A percentile compares a stretch with the other conserved stretches of the same genome.
Conservation (phyloP, 192 early-diverging fungal species). For the Ambispora gerdemannii region DNA sequence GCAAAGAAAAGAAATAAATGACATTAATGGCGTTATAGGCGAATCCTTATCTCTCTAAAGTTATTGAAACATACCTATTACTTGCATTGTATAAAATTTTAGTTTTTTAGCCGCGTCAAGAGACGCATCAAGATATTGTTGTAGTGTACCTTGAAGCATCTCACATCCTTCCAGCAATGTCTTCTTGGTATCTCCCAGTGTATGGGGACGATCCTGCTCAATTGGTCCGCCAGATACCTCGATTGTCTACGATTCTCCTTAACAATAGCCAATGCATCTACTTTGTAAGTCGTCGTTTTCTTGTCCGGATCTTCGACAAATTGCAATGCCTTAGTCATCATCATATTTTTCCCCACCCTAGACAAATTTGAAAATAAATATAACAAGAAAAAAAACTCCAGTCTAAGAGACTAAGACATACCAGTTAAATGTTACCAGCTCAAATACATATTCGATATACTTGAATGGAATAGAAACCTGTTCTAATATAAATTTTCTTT, state of each 20-base stretch:
- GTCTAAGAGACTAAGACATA: slow-evolving; percentile 3
- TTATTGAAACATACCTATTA: slow-evolving; percentile 20
- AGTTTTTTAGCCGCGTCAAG: slow-evolving; percentile 1
- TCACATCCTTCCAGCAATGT: background rate
- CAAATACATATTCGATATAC: slow-evolving; percentile 24
- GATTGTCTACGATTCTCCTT: slow-evolving; percentile 15
- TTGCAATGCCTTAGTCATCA: slow-evolving; percentile 13
- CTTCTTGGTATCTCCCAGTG: slow-evolving; percentile 8
- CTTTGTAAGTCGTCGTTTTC: slow-evolving; percentile 4
- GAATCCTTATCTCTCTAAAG: slow-evolving; percentile 2
- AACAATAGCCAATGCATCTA: background rate
- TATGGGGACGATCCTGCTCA: background rate
- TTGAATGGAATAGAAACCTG: slow-evolving; percentile 15
- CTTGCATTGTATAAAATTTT: slow-evolving; percentile 25
- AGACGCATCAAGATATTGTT: slow-evolving; percentile 21
- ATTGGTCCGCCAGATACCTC: slow-evolving; percentile 10
- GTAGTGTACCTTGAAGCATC: slow-evolving; percentile 15
- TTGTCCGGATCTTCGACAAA: slow-evolving; percentile 10
- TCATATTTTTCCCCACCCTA: slow-evolving; percentile 17
- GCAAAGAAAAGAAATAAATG: slow-evolving; percentile 15
- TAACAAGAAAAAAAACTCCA: slow-evolving; percentile 1
- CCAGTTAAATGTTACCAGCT: slow-evolving; percentile 16
- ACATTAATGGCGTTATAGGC: background rate
- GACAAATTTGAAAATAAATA: slow-evolving; percentile 16
- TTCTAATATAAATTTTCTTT: slow-evolving; percentile 23